Evolutionary conservation across 768 basidiomycete genomes (phyloP).

Genomic region (Holtermannia corniformis): DNA sequence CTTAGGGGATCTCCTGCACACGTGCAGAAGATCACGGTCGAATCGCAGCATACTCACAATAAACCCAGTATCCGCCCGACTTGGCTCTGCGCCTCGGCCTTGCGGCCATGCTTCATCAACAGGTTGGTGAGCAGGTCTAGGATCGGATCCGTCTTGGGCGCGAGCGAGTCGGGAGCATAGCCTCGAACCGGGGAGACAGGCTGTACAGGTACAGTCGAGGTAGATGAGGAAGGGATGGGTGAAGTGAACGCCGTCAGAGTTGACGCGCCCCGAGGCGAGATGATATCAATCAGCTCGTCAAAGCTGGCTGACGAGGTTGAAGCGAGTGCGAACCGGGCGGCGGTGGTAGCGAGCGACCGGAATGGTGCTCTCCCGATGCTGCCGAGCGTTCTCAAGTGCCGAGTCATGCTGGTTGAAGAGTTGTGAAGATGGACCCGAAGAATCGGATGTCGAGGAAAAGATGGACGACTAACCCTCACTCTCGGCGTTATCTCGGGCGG

Average conservation of each 20-base stretch:
- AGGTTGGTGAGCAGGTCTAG: slow-evolving; percentile 38
- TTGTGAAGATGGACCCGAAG: too few relatives aligned
- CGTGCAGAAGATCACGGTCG: background rate
- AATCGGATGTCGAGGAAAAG: too few relatives aligned
- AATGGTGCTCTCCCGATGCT: too few relatives aligned
- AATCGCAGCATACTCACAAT: slow-evolving; percentile 19
- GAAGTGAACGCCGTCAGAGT: background rate
- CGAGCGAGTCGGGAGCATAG: slow-evolving; percentile 21
- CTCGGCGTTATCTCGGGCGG: too few relatives aligned
- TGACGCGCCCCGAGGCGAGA: background rate
- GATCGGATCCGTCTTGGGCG: slow-evolving; percentile 33
- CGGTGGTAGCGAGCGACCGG: too few relatives aligned
- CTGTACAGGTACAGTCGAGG: background rate
- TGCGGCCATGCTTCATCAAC: slow-evolving; percentile 39
- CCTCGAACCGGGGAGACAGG: slow-evolving; percentile 7
- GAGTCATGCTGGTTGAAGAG: too few relatives aligned
- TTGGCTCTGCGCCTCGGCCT: slow-evolving; percentile 30
- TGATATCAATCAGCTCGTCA: background rate
- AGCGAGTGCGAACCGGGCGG: too few relatives aligned
- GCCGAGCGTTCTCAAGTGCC: too few relatives aligned
- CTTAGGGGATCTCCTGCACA: background rate
- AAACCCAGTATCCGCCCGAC: slow-evolving; percentile 22
- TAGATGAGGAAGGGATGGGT: background rate
- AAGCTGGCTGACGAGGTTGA: background rate
- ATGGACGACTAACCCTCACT: too few relatives aligned